phyloP scores from a whole-genome alignment of 805 yeast species.

The Scheffersomyces spartinae region DNA sequence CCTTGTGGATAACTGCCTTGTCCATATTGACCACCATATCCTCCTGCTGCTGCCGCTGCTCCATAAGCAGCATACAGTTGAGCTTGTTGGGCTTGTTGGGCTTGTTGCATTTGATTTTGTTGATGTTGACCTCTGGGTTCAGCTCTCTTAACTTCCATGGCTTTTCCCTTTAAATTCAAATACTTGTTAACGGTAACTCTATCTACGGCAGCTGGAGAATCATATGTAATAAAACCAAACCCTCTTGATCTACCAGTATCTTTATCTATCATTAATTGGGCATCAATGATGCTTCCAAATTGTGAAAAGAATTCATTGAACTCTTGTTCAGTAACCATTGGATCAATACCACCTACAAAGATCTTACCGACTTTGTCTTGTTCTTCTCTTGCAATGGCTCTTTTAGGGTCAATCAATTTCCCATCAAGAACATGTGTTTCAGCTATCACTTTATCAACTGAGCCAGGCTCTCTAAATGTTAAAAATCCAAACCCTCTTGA shows the following conservation, averaged over 20 bases:
- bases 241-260: conserved; percentile 97
- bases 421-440: conserved; percentile 89
- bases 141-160: conserved; percentile 76
- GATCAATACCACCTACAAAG: conserved; percentile 94
- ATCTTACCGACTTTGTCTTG: conserved; percentile 95
- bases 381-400: conserved; percentile 95
- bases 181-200: conserved; percentile 73
- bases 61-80: no score
- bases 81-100: no score
- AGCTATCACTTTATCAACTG: conserved; percentile 79
- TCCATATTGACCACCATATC: conserved; percentile 10
- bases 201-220: conserved; percentile 89
- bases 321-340: conserved; percentile 85
- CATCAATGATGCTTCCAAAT: conserved; percentile 88
- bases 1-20: conserved; percentile 10
- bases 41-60: conserved; percentile 10
- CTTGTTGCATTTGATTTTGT: conserved; percentile 15
- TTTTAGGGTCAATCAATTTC: conserved; percentile 91
- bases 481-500: conserved; percentile 93
- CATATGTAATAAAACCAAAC: conserved; percentile 93
- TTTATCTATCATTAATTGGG: conserved; percentile 93
- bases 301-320: conserved; percentile 77
- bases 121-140: conserved; percentile 69
- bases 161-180: conserved; percentile 74
- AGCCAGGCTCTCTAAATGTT: conserved; percentile 68